Evolutionary conservation across 1,139 yeast species (phyloP).

Genomic region (Debaryomyces sp.): DNA sequence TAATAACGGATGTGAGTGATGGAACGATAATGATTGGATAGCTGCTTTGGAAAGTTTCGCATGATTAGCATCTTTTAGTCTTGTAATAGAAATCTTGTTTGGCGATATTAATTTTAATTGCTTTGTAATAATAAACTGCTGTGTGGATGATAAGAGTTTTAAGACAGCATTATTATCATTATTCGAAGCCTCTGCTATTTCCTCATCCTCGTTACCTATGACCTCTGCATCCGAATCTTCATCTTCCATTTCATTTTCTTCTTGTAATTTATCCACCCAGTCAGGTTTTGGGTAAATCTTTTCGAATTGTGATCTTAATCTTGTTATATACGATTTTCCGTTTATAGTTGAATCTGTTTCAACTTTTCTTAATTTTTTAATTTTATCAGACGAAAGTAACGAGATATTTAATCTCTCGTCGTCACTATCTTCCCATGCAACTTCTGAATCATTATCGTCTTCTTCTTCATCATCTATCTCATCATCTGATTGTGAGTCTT

Average conservation of each 20-base stretch:
- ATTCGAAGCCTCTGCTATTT: slow-evolving; percentile 29
- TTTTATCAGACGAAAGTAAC: slow-evolving; percentile 57
- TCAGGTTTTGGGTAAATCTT: slow-evolving; percentile 85
- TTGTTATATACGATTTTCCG: slow-evolving; percentile 68
- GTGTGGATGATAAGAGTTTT: slow-evolving; percentile 60
- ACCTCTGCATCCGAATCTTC: slow-evolving; percentile 38
- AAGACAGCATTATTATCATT: slow-evolving; percentile 60
- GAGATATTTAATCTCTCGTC: slow-evolving; percentile 76
- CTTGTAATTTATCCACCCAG: slow-evolving; percentile 66
- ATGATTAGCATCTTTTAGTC: slow-evolving; percentile 85
- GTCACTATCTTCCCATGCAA: slow-evolving; percentile 92
- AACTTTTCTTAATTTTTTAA: slow-evolving; percentile 70
- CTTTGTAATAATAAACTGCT: slow-evolving; percentile 54
- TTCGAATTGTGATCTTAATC: slow-evolving; percentile 84
- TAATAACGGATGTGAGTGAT: slow-evolving; percentile 79
- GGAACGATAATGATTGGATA: slow-evolving; percentile 82
- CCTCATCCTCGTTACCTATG: slow-evolving; percentile 24
- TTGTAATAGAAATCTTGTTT: slow-evolving; percentile 66
- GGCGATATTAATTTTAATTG: slow-evolving; percentile 68
- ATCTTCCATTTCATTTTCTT: slow-evolving; percentile 19
- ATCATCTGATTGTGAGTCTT: slow-evolving; percentile 26
- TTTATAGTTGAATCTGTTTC: slow-evolving; percentile 60
- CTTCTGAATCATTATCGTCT: slow-evolving; percentile 37
- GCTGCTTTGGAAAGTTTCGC: slow-evolving; percentile 72
- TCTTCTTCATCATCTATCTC: slow-evolving; percentile 31